Conservation (phyloP, 768 basidiomycete genomes). For the Psilocybe cubensis region DNA sequence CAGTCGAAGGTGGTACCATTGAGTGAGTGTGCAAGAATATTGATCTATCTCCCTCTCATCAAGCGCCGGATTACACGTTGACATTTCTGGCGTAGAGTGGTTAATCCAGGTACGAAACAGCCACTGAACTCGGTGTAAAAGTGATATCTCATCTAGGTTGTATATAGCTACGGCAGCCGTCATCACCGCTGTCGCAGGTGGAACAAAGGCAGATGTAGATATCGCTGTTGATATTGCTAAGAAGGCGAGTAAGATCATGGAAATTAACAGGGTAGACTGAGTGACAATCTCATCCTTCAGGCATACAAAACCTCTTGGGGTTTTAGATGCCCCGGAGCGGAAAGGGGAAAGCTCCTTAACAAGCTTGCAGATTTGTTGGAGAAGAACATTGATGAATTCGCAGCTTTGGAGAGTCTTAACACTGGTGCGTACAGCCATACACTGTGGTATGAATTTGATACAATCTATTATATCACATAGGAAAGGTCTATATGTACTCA, state of each 20-base stretch:
- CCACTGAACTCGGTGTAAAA: neutral
- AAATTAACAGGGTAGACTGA: neutral
- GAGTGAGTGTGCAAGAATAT: conserved; percentile 70
- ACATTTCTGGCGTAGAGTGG: conserved; percentile 38
- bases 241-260: conserved; percentile 35
- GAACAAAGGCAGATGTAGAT: conserved; percentile 71
- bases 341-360: conserved; percentile 56
- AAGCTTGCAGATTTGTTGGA: conserved; percentile 71
- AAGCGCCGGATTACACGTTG: neutral
- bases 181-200: conserved; percentile 58
- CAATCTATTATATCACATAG: conserved; percentile 32
- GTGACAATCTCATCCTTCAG: conserved; percentile 1
- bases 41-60: neutral
- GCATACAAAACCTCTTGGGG: conserved; percentile 68
- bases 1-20: conserved; percentile 59
- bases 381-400: conserved; percentile 59
- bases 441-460: too few relatives aligned
- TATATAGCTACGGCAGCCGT: conserved; percentile 60
- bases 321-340: conserved; percentile 50
- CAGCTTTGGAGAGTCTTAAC: conserved; percentile 73
- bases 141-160: conserved; percentile 1
- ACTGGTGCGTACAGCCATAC: conserved; percentile 41
- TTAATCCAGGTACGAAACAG: conserved; percentile 49
- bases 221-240: conserved; percentile 68
- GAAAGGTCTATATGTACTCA: conserved; percentile 56